Percentiles rank a stretch among this genome's conserved stretches.
Conservation (phyloP, 768 basidiomycete genomes). For the Flagelloscypha sp. region DNA sequence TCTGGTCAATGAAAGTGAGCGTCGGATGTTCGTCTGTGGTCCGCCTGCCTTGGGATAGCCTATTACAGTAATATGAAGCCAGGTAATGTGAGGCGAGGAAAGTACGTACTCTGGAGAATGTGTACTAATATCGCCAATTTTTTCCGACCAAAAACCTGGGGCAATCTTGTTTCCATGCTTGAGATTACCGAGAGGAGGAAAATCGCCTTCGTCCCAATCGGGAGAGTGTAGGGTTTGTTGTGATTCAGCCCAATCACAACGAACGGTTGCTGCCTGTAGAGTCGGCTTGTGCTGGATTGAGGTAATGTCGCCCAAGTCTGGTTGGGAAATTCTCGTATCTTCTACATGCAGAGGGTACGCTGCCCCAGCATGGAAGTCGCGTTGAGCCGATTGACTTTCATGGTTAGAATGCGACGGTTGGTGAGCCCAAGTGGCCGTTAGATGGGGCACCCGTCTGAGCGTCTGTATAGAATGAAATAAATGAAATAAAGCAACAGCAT, state of each 20-base stretch:
- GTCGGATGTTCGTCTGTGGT: background rate
- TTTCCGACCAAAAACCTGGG: too few species aligned
- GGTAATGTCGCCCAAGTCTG: background rate
- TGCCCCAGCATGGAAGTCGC: constrained; percentile 12
- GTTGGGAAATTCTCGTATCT: constrained; percentile 4
- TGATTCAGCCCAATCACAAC: too few species aligned
- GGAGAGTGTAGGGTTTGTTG: background rate
- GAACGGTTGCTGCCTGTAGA: constrained; percentile 1
- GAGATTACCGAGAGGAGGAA: constrained; percentile 25
- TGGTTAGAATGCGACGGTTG: constrained; percentile 29
- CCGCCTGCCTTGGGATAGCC: too few species aligned
- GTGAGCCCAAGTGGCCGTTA: constrained; percentile 78
- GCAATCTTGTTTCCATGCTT: too few species aligned
- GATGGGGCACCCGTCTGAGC: constrained; percentile 58
- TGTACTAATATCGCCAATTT: too few species aligned
- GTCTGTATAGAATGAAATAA: constrained; percentile 36
- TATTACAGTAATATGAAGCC: too few species aligned
- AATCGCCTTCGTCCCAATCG: constrained; percentile 28
- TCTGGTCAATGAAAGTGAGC: constrained; percentile 17
- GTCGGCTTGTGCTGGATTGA: background rate
- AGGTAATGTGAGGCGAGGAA: too few species aligned
- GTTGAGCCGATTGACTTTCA: constrained; percentile 8
- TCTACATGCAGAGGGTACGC: constrained; percentile 23
- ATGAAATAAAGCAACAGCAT: constrained; percentile 3
- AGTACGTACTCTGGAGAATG: too few species aligned